Evolutionary conservation across 805 yeast genomes (phyloP).

Genomic region (Starmerella tilneyi): DNA sequence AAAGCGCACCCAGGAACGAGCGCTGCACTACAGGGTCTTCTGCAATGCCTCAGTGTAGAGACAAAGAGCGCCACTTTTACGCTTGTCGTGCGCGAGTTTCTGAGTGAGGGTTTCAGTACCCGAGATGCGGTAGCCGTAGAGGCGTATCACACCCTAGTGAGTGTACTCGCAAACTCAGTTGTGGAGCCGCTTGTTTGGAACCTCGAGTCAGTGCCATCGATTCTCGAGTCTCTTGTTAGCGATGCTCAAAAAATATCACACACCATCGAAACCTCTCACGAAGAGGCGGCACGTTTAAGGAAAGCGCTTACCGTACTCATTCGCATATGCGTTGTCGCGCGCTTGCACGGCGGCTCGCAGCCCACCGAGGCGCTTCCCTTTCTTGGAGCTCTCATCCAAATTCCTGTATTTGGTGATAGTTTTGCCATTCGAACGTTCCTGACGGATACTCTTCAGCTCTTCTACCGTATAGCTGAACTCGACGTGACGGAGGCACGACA

Average conservation of each 20-base stretch:
- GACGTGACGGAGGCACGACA: neutral
- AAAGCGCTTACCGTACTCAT: constrained; percentile 14
- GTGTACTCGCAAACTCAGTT: constrained; percentile 11
- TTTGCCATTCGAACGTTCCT: constrained; percentile 12
- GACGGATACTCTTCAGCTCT: constrained; percentile 18
- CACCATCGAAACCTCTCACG: neutral
- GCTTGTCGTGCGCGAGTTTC: constrained; percentile 10
- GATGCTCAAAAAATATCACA: neutral
- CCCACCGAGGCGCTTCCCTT: constrained; percentile 12
- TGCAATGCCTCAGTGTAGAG: constrained; percentile 10
- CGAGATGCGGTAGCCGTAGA: constrained; percentile 8
- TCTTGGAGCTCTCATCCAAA: constrained; percentile 12
- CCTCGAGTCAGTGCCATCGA: constrained; percentile 10
- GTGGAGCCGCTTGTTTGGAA: constrained; percentile 12
- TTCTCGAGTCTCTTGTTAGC: constrained; percentile 4
- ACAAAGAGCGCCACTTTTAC: constrained; percentile 13
- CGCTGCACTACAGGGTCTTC: constrained; percentile 15
- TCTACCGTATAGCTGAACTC: constrained; percentile 11
- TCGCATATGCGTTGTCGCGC: constrained; percentile 15
- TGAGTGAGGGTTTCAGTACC: constrained; percentile 6
- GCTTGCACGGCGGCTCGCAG: constrained; percentile 9
- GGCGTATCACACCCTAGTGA: constrained; percentile 10
- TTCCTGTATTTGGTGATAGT: constrained; percentile 16
- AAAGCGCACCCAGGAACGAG: constrained; percentile 11
- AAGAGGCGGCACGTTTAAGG: constrained; percentile 2